Evolutionary conservation across 371 early-diverging fungal species (phyloP).

Genomic region (Haplosporangium sp.): DNA sequence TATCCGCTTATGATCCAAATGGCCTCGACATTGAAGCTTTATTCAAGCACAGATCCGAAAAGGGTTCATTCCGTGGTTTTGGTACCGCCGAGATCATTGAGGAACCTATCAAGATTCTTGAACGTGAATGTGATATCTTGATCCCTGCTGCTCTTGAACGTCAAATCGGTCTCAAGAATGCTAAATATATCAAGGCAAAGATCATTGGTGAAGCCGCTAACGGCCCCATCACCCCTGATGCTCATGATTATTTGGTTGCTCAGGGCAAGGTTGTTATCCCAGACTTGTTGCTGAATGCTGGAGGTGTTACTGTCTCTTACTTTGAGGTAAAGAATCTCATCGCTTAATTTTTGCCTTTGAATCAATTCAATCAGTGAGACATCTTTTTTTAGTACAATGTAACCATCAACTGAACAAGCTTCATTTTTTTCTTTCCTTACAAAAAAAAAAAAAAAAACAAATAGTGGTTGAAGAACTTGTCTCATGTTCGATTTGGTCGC

Average conservation of each 20-base stretch:
- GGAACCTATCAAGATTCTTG: constrained; percentile 74
- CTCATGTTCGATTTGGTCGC: constrained; percentile 91
- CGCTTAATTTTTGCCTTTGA: too few species aligned
- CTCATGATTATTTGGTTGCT: constrained; percentile 76
- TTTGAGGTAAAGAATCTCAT: constrained; percentile 59
- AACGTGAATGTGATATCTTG: constrained; percentile 87
- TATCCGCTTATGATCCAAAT: constrained; percentile 74
- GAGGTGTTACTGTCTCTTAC: constrained; percentile 91
- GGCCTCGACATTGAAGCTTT: constrained; percentile 83
- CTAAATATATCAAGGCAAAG: constrained; percentile 84
- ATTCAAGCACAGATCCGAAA: constrained; percentile 72
- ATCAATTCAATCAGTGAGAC: too few species aligned
- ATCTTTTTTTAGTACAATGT: too few species aligned
- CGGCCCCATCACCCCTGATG: constrained; percentile 88
- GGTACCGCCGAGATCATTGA: constrained; percentile 71
- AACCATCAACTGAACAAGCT: too few species aligned
- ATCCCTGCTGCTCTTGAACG: constrained; percentile 91
- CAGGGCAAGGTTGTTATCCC: constrained; percentile 82
- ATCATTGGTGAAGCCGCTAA: constrained; percentile 91
- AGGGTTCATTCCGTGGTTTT: constrained; percentile 79
- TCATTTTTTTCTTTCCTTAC: too few species aligned
- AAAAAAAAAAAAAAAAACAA: too few species aligned
- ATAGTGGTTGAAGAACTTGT: constrained; percentile 62
- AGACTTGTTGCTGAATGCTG: constrained; percentile 89
- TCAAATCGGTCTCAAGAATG: constrained; percentile 86